Conservation (phyloP, 768 basidiomycete species). For the Kwoniella sp. region DNA sequence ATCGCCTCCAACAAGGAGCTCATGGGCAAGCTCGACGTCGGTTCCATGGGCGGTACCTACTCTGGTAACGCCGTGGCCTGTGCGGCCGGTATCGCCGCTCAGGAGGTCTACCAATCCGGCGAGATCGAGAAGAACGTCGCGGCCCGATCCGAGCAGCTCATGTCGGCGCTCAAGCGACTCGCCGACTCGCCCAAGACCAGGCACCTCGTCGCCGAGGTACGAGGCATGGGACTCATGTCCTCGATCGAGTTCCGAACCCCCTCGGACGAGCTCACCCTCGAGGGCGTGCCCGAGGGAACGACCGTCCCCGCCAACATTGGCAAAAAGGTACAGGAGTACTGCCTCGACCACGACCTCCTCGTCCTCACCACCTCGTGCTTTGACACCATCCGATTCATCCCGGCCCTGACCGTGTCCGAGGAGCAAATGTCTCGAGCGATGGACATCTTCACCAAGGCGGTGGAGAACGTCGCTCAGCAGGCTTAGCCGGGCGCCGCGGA, state of each 20-base stretch:
- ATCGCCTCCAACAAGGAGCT: conserved; percentile 74
- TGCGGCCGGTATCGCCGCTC: conserved; percentile 80
- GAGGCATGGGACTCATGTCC: conserved; percentile 61
- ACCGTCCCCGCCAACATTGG: conserved; percentile 58
- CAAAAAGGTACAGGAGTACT: conserved; percentile 66
- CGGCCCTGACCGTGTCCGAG: conserved; percentile 73
- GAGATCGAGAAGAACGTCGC: conserved; percentile 76
- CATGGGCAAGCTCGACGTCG: conserved; percentile 58
- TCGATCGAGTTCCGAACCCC: conserved; percentile 52
- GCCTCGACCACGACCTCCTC: conserved; percentile 78
- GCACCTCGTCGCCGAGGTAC: conserved; percentile 72
- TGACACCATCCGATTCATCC: conserved; percentile 76
- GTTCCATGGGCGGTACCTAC: conserved; percentile 45
- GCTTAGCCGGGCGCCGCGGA: conserved; percentile 1
- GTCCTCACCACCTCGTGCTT: conserved; percentile 72
- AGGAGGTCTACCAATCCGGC: conserved; percentile 71
- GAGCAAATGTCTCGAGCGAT: conserved; percentile 63
- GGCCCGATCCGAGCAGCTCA: conserved; percentile 68
- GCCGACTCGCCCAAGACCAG: conserved; percentile 57
- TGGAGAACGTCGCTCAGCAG: conserved; percentile 56
- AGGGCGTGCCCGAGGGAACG: conserved; percentile 19
- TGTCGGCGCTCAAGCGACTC: conserved; percentile 60
- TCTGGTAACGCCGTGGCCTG: conserved; percentile 89
- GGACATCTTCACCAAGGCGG: conserved; percentile 56
- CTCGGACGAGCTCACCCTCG: conserved; percentile 46